These are phyloP conservation scores for Pyrenophora seminiperda DNA, from an alignment of 2,329 filamentous ascomycete species.

Conservation along the genomic window DNA sequence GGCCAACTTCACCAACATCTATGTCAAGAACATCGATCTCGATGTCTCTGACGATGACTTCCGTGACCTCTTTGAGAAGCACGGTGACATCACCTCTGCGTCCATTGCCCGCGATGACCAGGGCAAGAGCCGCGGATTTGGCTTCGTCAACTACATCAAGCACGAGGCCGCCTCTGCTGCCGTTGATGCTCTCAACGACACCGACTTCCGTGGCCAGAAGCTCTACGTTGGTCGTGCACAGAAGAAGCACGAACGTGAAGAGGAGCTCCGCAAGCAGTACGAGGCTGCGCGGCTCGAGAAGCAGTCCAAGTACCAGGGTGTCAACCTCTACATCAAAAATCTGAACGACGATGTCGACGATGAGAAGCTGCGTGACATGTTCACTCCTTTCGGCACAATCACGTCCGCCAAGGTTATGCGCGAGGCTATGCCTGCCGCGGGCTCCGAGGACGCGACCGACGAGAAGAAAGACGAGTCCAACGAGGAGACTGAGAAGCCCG, in stretches of 20 bases:
- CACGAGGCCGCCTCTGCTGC: slow-evolving; percentile 86
- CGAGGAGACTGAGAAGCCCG: slow-evolving; percentile 61
- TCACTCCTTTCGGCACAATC: slow-evolving; percentile 88
- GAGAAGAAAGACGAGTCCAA: slow-evolving; percentile 57
- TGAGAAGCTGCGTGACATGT: slow-evolving; percentile 94
- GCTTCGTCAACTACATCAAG: slow-evolving; percentile 93
- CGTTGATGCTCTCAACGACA: slow-evolving; percentile 89
- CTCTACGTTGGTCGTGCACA: slow-evolving; percentile 97
- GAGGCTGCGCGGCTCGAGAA: slow-evolving; percentile 97
- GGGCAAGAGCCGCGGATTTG: slow-evolving; percentile 92
- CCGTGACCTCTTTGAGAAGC: slow-evolving; percentile 88
- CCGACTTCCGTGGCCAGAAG: slow-evolving; percentile 91
- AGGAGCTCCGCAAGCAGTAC: slow-evolving; percentile 98
- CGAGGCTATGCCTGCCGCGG: slow-evolving; percentile 66
- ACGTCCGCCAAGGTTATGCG: slow-evolving; percentile 99
- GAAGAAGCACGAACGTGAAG: slow-evolving; percentile 99
- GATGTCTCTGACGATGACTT: slow-evolving; percentile 94
- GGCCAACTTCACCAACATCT: slow-evolving; percentile 99
- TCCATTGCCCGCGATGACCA: slow-evolving; percentile 88
- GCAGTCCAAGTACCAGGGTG: slow-evolving; percentile 98
- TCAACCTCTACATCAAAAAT: slow-evolving; percentile 99
- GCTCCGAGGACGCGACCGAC: slow-evolving; percentile 52
- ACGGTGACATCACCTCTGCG: slow-evolving; percentile 92
- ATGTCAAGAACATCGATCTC: slow-evolving; percentile 93
- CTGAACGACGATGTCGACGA: slow-evolving; percentile 96